These are phyloP conservation scores for Raffaelea ambrosiae DNA, from an alignment of 2,329 filamentous ascomycete genomes.

Conservation along the genomic window DNA sequence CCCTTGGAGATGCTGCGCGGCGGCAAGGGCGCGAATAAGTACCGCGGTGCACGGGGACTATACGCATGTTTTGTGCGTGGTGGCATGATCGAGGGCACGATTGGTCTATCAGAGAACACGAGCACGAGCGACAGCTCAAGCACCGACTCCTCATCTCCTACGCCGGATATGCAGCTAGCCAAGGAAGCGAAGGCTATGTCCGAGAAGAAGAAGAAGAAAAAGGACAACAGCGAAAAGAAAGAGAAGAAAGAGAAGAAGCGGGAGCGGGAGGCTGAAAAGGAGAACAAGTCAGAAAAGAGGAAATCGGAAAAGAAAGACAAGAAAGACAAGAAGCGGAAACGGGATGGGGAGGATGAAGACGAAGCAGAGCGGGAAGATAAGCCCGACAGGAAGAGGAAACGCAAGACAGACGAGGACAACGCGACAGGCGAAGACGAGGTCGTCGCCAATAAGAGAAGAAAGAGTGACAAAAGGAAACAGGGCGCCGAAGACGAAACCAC, in stretches of 20 bases:
- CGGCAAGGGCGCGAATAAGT: constrained; percentile 37
- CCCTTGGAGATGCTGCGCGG: constrained; percentile 42
- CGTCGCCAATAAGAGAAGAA: neutral
- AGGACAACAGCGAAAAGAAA: neutral
- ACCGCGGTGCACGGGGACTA: constrained; percentile 55
- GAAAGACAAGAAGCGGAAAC: constrained; percentile 3
- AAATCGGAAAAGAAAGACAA: constrained; percentile 16
- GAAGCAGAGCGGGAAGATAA: constrained; percentile 25
- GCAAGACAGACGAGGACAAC: neutral
- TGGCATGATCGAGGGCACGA: constrained; percentile 65
- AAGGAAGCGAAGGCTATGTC: neutral
- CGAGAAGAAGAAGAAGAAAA: constrained; percentile 13
- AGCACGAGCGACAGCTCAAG: constrained; percentile 10
- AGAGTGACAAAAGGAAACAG: constrained; percentile 8
- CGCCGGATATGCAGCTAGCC: constrained; percentile 16
- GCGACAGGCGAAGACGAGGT: constrained; percentile 19
- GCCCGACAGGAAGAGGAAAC: constrained; percentile 17
- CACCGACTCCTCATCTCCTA: constrained; percentile 20
- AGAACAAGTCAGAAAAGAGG: neutral
- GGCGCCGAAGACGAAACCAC: constrained; percentile 26
- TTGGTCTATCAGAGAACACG: constrained; percentile 25
- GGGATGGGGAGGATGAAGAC: constrained; percentile 19
- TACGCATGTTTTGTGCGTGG: constrained; percentile 83
- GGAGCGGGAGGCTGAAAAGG: constrained; percentile 28
- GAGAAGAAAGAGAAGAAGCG: constrained; percentile 9